Evolutionary conservation across 768 basidiomycete genomes (phyloP).

Genomic region (Lactarius trivialis): DNA sequence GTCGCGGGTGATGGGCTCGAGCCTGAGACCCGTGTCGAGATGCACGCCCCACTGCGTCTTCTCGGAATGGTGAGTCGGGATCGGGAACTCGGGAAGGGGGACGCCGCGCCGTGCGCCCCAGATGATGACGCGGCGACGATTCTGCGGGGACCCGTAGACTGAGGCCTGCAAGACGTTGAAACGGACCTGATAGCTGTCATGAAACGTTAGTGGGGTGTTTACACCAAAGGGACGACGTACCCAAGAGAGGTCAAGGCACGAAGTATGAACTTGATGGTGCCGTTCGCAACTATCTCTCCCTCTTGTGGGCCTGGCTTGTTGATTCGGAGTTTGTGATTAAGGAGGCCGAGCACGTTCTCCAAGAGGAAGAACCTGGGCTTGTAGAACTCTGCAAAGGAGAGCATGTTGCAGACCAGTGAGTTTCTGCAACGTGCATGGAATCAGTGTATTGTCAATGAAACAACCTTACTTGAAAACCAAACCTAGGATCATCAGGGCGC

Average conservation of each 20-base stretch:
- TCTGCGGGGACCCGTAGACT: slow-evolving; percentile 68
- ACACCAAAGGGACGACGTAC: slow-evolving; percentile 33
- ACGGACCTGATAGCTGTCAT: slow-evolving; percentile 54
- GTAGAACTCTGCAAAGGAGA: slow-evolving; percentile 62
- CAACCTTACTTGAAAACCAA: not conserved
- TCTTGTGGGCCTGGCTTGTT: slow-evolving; percentile 28
- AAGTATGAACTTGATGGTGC: slow-evolving; percentile 61
- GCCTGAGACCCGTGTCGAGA: slow-evolving; percentile 13
- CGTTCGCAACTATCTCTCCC: slow-evolving; percentile 40
- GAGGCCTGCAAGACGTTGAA: slow-evolving; percentile 62
- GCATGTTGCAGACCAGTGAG: slow-evolving; percentile 61
- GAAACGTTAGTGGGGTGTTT: not conserved
- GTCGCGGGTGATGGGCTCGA: slow-evolving; percentile 5
- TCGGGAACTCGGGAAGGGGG: slow-evolving; percentile 53
- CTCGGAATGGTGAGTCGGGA: slow-evolving; percentile 52
- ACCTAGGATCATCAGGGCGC: slow-evolving; percentile 59
- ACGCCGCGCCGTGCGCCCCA: slow-evolving; percentile 55
- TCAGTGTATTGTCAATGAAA: not conserved
- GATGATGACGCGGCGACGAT: slow-evolving; percentile 60
- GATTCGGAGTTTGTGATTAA: slow-evolving; percentile 45
- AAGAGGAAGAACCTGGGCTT: slow-evolving; percentile 57
- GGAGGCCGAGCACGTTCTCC: slow-evolving; percentile 65
- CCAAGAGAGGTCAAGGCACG: slow-evolving; percentile 56
- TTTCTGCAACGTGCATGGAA: slow-evolving; percentile 35
- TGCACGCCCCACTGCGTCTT: slow-evolving; percentile 7